These are phyloP conservation scores for Annulohypoxylon nitens DNA, from an alignment of 495 filamentous ascomycete genomes.

Conservation along the genomic window DNA sequence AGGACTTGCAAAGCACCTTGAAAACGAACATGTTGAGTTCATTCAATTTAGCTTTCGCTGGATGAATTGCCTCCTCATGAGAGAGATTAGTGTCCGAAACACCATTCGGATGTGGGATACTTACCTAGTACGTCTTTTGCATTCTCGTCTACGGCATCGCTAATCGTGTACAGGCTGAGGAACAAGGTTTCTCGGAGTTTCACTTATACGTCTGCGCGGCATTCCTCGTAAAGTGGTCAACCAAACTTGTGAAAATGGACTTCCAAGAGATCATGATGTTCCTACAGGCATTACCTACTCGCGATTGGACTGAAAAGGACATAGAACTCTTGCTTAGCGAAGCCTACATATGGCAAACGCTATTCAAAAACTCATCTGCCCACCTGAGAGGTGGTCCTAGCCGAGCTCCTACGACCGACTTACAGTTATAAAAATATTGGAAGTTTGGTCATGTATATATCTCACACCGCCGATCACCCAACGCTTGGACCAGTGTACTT, in stretches of 20 bases:
- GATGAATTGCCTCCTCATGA: conserved; percentile 99
- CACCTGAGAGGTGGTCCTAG: conserved; percentile 72
- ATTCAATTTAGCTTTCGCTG: conserved; percentile 99
- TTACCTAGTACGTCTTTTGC: conserved; percentile 78
- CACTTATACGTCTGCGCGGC: conserved; percentile 98
- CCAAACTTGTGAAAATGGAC: conserved; percentile 95
- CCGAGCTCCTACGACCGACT: conserved; percentile 55
- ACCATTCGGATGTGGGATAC: conserved; percentile 99
- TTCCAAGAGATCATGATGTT: conserved; percentile 99
- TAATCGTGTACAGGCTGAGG: conserved; percentile 78
- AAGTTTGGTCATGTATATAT: background rate
- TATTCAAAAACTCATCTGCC: conserved; percentile 89
- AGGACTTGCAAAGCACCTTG: conserved; percentile 85
- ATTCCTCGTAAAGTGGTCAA: conserved; percentile 98
- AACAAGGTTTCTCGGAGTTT: conserved; percentile 97
- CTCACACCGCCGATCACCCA: background rate
- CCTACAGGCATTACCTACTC: conserved; percentile 93
- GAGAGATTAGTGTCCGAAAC: conserved; percentile 94
- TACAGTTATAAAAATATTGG: conserved; percentile 53
- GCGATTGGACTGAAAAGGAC: conserved; percentile 96
- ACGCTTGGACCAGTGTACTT: background rate
- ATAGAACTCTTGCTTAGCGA: conserved; percentile 96
- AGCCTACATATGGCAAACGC: conserved; percentile 94
- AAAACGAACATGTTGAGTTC: conserved; percentile 92
- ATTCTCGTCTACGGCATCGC: background rate